Evolutionary conservation across 2,329 filamentous ascomycete genomes (phyloP).

Genomic region (Fusarium sp.): DNA sequence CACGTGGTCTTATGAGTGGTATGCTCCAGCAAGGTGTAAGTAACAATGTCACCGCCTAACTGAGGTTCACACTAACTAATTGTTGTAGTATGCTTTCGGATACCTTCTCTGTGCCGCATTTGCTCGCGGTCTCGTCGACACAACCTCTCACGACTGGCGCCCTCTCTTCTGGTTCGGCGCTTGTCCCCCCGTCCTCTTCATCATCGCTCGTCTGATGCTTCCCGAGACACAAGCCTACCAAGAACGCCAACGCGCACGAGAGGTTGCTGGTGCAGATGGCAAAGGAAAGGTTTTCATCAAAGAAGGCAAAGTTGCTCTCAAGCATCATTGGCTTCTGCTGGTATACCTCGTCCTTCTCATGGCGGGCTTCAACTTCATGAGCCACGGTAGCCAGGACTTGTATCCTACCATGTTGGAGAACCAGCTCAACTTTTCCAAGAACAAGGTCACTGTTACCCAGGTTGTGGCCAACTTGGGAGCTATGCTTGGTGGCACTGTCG

Average conservation of each 20-base stretch:
- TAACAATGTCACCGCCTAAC: neutral
- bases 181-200: slow-evolving; percentile 82
- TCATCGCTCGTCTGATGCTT: slow-evolving; percentile 79
- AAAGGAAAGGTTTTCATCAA: slow-evolving; percentile 70
- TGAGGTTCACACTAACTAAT: slow-evolving; percentile 3
- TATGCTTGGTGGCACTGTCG: slow-evolving; percentile 72
- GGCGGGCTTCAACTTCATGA: slow-evolving; percentile 95
- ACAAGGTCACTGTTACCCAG: slow-evolving; percentile 75
- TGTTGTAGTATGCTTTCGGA: slow-evolving; percentile 66
- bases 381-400: slow-evolving; percentile 76
- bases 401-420: slow-evolving; percentile 71
- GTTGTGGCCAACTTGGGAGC: slow-evolving; percentile 79
- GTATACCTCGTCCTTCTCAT: slow-evolving; percentile 87
- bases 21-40: slow-evolving; percentile 77
- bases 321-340: slow-evolving; percentile 82
- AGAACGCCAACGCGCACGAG: slow-evolving; percentile 73
- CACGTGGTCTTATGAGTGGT: slow-evolving; percentile 79
- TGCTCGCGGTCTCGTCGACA: slow-evolving; percentile 75
- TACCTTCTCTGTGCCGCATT: slow-evolving; percentile 73
- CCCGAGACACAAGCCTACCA: slow-evolving; percentile 82
- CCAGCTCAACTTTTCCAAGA: slow-evolving; percentile 63
- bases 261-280: slow-evolving; percentile 49
- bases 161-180: slow-evolving; percentile 92
- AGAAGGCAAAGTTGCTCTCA: slow-evolving; percentile 83
- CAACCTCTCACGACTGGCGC: slow-evolving; percentile 83